A percentile compares a stretch with the other conserved stretches of the same genome.
Evolutionary conservation across 2,329 filamentous ascomycete species (phyloP).

Genomic region (Exserohilum rostratum): DNA sequence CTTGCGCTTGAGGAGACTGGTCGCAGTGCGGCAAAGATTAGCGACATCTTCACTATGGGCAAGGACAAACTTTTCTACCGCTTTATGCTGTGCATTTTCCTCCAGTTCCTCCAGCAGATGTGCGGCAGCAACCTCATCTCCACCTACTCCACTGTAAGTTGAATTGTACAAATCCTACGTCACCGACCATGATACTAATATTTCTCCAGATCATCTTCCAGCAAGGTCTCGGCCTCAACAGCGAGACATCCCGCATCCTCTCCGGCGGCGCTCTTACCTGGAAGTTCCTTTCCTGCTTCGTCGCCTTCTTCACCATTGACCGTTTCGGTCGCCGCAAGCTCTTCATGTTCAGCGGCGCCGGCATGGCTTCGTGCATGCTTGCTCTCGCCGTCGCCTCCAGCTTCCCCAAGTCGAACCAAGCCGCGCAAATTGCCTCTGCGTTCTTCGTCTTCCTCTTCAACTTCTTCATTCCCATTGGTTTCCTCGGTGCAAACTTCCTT

Average conservation of each 20-base stretch:
- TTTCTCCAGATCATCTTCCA: conserved; percentile 48
- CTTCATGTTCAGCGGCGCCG: conserved; percentile 59
- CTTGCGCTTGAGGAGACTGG: conserved; percentile 57
- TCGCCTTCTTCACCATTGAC: conserved; percentile 75
- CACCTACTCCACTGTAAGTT: conserved; percentile 55
- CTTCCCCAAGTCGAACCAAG: conserved; percentile 53
- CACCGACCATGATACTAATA: background rate
- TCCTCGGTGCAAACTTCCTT: conserved; percentile 65
- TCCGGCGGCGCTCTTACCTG: conserved; percentile 65
- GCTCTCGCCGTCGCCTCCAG: conserved; percentile 60
- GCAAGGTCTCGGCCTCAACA: conserved; percentile 52
- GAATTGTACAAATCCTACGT: conserved; percentile 52
- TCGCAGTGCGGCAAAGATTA: conserved; percentile 68
- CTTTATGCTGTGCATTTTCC: conserved; percentile 57
- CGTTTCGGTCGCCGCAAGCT: conserved; percentile 68
- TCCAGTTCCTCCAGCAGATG: conserved; percentile 61
- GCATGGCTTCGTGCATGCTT: conserved; percentile 63
- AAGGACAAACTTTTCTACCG: conserved; percentile 70
- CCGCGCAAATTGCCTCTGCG: conserved; percentile 59
- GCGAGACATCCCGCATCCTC: conserved; percentile 63
- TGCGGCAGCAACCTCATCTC: conserved; percentile 57
- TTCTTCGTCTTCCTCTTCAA: conserved; percentile 66
- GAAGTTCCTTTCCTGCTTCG: conserved; percentile 63
- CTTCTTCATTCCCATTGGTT: conserved; percentile 65
- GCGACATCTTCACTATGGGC: conserved; percentile 57